Percentiles rank a stretch among this genome's conserved stretches.
These are phyloP conservation scores for Colletotrichum sp. DNA, from an alignment of 2,329 filamentous ascomycete genomes.

Conservation along the genomic window DNA sequence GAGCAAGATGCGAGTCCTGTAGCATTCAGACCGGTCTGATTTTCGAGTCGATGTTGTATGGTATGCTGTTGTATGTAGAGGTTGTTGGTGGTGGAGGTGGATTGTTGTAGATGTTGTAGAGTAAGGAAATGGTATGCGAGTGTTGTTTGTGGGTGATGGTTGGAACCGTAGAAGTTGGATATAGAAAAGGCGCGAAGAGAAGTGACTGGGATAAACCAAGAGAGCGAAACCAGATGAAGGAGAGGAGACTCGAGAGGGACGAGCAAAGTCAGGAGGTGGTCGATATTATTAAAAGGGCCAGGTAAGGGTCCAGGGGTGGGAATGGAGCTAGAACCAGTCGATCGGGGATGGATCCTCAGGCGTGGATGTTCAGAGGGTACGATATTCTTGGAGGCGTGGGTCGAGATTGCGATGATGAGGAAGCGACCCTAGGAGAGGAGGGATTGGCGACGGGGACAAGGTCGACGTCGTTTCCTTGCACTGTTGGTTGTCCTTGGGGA, in stretches of 20 bases:
- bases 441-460: slow-evolving; percentile 6
- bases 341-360: slow-evolving; percentile 24
- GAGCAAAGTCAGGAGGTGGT: slow-evolving; percentile 28
- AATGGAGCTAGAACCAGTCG: slow-evolving; percentile 25
- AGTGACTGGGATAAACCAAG: slow-evolving; percentile 21
- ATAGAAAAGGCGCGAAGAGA: slow-evolving; percentile 16
- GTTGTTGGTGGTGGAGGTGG: not conserved
- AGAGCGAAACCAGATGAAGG: slow-evolving; percentile 24
- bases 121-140: slow-evolving; percentile 1
- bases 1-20: slow-evolving; percentile 38
- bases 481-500: slow-evolving; percentile 6
- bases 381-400: slow-evolving; percentile 18
- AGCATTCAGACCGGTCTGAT: slow-evolving; percentile 36
- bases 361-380: slow-evolving; percentile 15
- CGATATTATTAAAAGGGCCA: slow-evolving; percentile 28
- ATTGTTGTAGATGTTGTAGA: slow-evolving; percentile 3
- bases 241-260: slow-evolving; percentile 27
- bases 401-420: slow-evolving; percentile 21
- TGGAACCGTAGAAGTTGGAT: slow-evolving; percentile 16
- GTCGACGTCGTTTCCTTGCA: not conserved
- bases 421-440: slow-evolving; percentile 13
- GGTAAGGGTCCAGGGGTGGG: slow-evolving; percentile 23
- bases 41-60: not conserved
- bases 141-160: slow-evolving; percentile 10
- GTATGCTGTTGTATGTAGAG: not conserved